Evolutionary conservation across 2,329 filamentous ascomycete species (phyloP).

Genomic region (Arthrobotrys sinensis): DNA sequence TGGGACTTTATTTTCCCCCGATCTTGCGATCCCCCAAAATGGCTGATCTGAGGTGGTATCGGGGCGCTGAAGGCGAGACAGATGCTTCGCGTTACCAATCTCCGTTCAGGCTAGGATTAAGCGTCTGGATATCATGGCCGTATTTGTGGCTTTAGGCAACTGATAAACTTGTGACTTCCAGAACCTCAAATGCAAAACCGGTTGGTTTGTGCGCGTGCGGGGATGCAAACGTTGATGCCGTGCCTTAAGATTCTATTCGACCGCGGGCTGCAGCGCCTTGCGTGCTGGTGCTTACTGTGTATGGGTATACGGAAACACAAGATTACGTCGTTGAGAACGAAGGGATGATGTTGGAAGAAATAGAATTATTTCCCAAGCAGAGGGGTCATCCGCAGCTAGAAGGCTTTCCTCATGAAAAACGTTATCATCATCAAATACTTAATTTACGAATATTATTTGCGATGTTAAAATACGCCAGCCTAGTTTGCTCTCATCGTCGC

Average conservation of each 20-base stretch:
- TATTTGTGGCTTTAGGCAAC: slow-evolving; percentile 38
- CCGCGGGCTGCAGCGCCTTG: slow-evolving; percentile 14
- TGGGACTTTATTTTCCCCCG: slow-evolving; percentile 25
- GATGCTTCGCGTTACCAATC: slow-evolving; percentile 53
- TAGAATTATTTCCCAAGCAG: slow-evolving; percentile 10
- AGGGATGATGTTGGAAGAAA: slow-evolving; percentile 12
- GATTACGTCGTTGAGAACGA: slow-evolving; percentile 23
- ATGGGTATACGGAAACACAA: slow-evolving; percentile 2
- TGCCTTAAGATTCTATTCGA: slow-evolving; percentile 18
- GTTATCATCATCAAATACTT: slow-evolving; percentile 2
- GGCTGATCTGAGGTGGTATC: slow-evolving; percentile 60
- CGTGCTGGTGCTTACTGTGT: slow-evolving; percentile 15
- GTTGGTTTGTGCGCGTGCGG: slow-evolving; percentile 47
- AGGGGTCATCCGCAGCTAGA: too few species aligned
- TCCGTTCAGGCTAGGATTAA: slow-evolving; percentile 50
- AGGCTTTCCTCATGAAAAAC: slow-evolving; percentile 26
- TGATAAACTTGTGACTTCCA: slow-evolving; percentile 34
- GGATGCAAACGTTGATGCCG: slow-evolving; percentile 20
- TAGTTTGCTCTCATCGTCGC: neutral
- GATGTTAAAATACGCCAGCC: slow-evolving; percentile 19
- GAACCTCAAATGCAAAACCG: slow-evolving; percentile 28
- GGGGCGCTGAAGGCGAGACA: slow-evolving; percentile 47
- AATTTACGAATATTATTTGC: slow-evolving; percentile 9
- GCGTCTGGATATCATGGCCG: slow-evolving; percentile 44
- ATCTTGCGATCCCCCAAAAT: slow-evolving; percentile 39